Conservation (phyloP, 441 rosid genomes). For the Metrosideros polymorpha region DNA sequence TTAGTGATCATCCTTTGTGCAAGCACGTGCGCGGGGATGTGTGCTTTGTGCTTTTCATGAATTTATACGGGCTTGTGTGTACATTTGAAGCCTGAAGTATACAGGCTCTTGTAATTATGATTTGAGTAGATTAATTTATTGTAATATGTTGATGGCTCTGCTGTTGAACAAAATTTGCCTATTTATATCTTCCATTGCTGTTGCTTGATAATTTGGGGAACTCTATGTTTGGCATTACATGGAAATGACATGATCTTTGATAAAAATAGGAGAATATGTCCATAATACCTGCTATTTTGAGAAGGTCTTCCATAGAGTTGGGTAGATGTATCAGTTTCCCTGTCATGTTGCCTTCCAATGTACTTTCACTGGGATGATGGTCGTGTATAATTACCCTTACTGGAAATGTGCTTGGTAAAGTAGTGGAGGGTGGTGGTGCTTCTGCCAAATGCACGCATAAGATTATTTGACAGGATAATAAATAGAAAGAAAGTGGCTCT, state of each 20-base stretch:
- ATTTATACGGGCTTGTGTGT: not conserved
- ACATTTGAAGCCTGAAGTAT: not conserved
- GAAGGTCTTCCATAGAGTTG: slow-evolving; percentile 50
- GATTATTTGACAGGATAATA: not conserved
- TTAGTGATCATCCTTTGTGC: not conserved
- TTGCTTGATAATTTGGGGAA: not conserved
- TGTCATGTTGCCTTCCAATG: slow-evolving; percentile 15
- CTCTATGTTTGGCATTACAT: not conserved
- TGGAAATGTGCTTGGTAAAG: slow-evolving; percentile 16
- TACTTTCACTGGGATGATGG: slow-evolving; percentile 39
- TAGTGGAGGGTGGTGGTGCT: slow-evolving; percentile 14
- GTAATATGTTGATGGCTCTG: not conserved
- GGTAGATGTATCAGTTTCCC: slow-evolving; percentile 74
- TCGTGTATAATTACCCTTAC: slow-evolving; percentile 70
- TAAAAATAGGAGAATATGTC: not conserved
- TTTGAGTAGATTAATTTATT: not conserved
- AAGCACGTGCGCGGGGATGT: not conserved
- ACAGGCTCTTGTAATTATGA: not conserved
- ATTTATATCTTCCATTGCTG: not conserved
- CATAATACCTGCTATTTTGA: slow-evolving; percentile 55
- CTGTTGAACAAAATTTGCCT: not conserved
- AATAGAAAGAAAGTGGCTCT: not conserved
- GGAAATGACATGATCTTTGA: not conserved
- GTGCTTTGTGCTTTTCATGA: not conserved
- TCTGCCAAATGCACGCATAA: slow-evolving; percentile 19